Percentiles rank a stretch among this genome's conserved stretches.
Conservation (phyloP, 768 basidiomycete genomes). For the Mycena kentingensis region DNA sequence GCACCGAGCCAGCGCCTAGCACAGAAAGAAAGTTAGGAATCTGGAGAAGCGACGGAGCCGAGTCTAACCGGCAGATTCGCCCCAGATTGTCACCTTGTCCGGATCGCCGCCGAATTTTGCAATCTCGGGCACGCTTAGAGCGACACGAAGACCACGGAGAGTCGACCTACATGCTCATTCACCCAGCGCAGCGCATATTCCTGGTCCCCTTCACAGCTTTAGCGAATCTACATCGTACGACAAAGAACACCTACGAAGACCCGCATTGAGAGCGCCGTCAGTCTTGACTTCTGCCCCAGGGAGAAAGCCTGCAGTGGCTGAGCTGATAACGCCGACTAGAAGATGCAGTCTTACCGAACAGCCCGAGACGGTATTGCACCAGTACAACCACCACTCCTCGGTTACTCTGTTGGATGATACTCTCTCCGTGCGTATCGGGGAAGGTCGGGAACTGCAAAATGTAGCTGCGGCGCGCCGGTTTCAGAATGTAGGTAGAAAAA, state of each 20-base stretch:
- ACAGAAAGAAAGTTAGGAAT: neutral
- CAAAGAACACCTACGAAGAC: neutral
- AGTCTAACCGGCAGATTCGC: conserved; percentile 24
- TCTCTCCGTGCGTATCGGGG: conserved; percentile 34
- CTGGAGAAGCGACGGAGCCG: neutral
- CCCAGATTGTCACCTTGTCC: conserved; percentile 29
- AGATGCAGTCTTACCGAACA: conserved; percentile 26
- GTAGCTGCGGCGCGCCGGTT: conserved; percentile 31
- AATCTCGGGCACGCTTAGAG: neutral
- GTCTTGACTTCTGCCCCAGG: conserved; percentile 9
- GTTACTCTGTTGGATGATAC: conserved; percentile 38
- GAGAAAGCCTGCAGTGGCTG: conserved; percentile 2
- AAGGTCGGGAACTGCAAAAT: conserved; percentile 33
- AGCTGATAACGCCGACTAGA: neutral
- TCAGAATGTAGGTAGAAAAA: neutral
- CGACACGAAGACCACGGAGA: neutral
- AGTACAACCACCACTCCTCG: conserved; percentile 39
- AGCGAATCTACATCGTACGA: no score
- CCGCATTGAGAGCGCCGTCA: conserved; percentile 12
- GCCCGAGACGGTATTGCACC: conserved; percentile 46
- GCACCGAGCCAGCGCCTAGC: conserved; percentile 35
- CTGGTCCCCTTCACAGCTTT: no score
- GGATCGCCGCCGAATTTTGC: conserved; percentile 17
- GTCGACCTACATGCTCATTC: neutral
- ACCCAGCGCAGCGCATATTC: conserved; percentile 1